These are phyloP conservation scores for Cyberlindnera veronae DNA, from an alignment of 805 yeast species.

Conservation along the genomic window DNA sequence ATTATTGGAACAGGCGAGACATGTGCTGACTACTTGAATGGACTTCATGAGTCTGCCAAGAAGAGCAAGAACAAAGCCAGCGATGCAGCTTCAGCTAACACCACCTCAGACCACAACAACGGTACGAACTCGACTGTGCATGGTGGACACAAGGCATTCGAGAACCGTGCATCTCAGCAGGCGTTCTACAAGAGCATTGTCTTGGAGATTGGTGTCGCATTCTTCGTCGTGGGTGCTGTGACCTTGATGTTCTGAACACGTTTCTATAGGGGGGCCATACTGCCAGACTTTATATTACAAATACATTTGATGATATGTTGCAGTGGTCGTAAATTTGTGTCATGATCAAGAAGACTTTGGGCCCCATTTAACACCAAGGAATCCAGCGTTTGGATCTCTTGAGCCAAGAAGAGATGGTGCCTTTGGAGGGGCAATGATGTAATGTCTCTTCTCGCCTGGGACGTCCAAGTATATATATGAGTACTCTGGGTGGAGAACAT, in stretches of 20 bases:
- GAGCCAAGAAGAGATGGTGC: conserved; percentile 37
- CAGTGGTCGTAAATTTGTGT: conserved; percentile 1
- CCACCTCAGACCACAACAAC: background rate
- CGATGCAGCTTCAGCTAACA: background rate
- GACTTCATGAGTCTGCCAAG: background rate
- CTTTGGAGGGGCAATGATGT: conserved; percentile 62
- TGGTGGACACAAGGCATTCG: background rate
- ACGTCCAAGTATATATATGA: conserved; percentile 73
- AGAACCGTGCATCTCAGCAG: conserved; percentile 7
- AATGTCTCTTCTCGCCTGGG: conserved; percentile 64
- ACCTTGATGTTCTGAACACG: conserved; percentile 5
- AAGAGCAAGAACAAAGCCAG: background rate
- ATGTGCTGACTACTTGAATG: conserved; percentile 18
- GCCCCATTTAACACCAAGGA: conserved; percentile 86
- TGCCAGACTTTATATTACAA: too few relatives aligned
- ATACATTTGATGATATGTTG: conserved; percentile 1
- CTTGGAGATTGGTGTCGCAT: conserved; percentile 5
- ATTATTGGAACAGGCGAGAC: conserved; percentile 15
- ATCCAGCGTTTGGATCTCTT: conserved; percentile 46
- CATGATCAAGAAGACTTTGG: conserved; percentile 49
- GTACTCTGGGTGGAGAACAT: conserved; percentile 63
- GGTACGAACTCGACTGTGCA: background rate
- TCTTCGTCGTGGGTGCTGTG: conserved; percentile 6
- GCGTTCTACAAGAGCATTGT: conserved; percentile 10
- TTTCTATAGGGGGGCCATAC: too few relatives aligned